These are phyloP conservation scores for Neurospora africana DNA, from an alignment of 495 filamentous ascomycete genomes.

Conservation along the genomic window DNA sequence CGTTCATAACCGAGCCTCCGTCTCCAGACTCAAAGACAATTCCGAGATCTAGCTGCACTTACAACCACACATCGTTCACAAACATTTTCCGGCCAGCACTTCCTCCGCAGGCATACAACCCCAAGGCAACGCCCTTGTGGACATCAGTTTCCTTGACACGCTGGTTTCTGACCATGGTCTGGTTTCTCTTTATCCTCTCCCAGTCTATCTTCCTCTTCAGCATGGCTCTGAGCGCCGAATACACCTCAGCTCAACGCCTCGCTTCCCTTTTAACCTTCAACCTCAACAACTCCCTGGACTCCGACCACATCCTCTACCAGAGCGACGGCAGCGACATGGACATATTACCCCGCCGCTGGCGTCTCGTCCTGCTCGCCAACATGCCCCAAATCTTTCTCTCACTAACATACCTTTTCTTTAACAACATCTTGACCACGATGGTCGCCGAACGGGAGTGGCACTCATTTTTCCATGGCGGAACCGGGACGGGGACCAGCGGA, in stretches of 20 bases:
- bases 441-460: constrained; percentile 21
- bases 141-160: neutral
- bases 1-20: constrained; percentile 17
- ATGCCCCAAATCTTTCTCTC: constrained; percentile 34
- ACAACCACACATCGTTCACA: neutral
- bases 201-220: neutral
- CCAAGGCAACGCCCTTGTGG: neutral
- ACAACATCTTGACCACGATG: constrained; percentile 30
- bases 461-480: neutral
- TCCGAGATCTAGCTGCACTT: neutral
- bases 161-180: neutral
- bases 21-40: neutral
- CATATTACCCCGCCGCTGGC: neutral
- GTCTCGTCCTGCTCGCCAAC: constrained; percentile 28
- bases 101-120: neutral
- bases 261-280: neutral
- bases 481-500: neutral
- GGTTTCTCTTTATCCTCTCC: neutral
- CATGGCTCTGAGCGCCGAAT: neutral
- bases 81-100: neutral
- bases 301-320: neutral
- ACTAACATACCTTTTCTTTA: constrained; percentile 33
- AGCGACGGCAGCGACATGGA: constrained; percentile 4
- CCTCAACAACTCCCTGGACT: neutral
- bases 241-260: neutral